These are phyloP conservation scores for Amaranthus tricolor DNA, from an alignment of 179 eudicot genomes.

Conservation along the genomic window DNA sequence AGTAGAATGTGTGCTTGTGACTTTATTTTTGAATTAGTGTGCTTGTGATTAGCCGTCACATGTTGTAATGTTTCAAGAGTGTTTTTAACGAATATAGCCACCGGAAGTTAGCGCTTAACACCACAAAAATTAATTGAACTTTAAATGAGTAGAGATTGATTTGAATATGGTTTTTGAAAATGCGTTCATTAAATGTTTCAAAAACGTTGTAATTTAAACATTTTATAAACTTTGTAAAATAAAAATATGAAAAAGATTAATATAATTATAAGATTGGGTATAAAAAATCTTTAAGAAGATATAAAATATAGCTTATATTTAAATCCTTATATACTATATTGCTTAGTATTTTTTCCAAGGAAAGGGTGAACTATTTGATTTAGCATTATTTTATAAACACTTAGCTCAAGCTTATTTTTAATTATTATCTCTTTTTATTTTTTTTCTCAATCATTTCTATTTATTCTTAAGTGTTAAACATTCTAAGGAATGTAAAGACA, in stretches of 20 bases:
- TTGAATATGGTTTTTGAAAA: not conserved
- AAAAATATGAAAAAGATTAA: too few relatives aligned
- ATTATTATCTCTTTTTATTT: not conserved
- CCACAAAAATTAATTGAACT: not conserved
- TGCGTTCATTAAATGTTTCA: not conserved
- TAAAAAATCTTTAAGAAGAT: too few relatives aligned
- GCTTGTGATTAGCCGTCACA: slow-evolving; percentile 11
- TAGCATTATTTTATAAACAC: not conserved
- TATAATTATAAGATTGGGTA: too few relatives aligned
- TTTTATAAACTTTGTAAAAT: too few relatives aligned
- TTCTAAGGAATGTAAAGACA: not conserved
- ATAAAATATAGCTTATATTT: too few relatives aligned
- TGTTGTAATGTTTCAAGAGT: slow-evolving; percentile 4
- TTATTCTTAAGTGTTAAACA: not conserved
- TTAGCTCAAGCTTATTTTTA: not conserved
- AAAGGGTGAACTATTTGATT: too few relatives aligned
- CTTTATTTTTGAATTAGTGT: not conserved
- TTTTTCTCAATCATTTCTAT: not conserved
- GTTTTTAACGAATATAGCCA: not conserved
- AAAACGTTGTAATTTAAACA: not conserved
- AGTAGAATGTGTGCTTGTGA: slow-evolving; percentile 17
- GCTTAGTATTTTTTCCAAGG: too few relatives aligned
- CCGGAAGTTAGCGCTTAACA: not conserved
- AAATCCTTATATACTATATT: too few relatives aligned
- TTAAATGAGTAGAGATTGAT: not conserved